Conservation (phyloP, 345 rosid genomes). For the Eucalyptus shirleyi region DNA sequence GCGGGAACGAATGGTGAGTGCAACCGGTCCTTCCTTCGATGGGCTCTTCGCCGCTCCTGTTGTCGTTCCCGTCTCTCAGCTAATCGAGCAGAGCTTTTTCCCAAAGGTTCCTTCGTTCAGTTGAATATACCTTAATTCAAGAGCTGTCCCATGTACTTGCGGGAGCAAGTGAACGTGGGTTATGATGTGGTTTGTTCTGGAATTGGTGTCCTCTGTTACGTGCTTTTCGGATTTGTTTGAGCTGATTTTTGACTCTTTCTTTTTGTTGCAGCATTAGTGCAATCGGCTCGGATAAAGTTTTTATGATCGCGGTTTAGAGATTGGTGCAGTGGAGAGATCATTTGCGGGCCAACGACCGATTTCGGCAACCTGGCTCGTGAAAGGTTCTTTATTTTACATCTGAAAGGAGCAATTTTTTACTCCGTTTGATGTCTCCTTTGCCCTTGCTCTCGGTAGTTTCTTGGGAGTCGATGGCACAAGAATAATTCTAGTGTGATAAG, state of each 20-base stretch:
- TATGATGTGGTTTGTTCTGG: neutral
- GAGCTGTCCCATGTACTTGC: neutral
- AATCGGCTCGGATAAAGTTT: neutral
- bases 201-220: neutral
- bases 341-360: neutral
- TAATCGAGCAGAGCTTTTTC: neutral
- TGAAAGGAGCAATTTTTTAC: neutral
- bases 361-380: neutral
- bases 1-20: neutral
- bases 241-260: neutral
- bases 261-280: neutral
- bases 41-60: neutral
- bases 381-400: neutral
- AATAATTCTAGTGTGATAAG: neutral
- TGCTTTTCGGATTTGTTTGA: neutral
- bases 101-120: neutral
- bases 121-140: neutral
- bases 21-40: neutral
- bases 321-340: neutral
- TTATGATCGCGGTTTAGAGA: neutral
- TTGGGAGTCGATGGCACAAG: neutral
- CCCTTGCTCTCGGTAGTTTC: neutral
- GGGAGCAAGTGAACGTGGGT: neutral
- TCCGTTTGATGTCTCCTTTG: neutral
- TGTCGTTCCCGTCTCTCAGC: neutral